Evolutionary conservation across 1,139 yeast species (phyloP), one percentile per base, ranked within the genome.

Genomic region (Hanseniaspora sp.): DNA sequence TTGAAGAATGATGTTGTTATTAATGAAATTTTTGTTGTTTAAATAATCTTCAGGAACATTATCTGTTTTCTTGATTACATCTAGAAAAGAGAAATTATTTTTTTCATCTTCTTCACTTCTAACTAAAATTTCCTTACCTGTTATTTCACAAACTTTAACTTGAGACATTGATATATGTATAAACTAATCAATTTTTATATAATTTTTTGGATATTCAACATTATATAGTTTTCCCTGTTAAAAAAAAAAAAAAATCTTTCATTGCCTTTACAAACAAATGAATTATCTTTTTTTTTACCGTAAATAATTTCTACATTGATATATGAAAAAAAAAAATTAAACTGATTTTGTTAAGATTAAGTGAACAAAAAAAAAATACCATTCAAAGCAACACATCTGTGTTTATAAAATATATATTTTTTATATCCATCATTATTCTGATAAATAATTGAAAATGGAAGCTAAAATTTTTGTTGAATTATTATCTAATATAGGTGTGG

Each of bases 51-150:
- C 35, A 5, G 69, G 67, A 3, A 66, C 54, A n/a, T 54, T 52
- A 52, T 67, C 70, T 9, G 66, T 66, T 15, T 61, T 56, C 17
- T 63, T 60, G 1, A 66, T 57, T 3, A 65, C 55, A 2, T 60
- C 58, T 29, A 65, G 35, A 35, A 60, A 66, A 1, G 67, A 60
- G 42, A 63, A 65, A 1, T 54, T 52, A 2, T 42, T 51, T 11
- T 45, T 30, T 1, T 58, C 60, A 56, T 65, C 68, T 29, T 58
- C 57, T n/a, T 53, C 49, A 1, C 64, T 61, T 51, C 68, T 64
- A 1, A 58, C 57, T 13, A 67, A 48, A 7, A 45, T 46, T 55
- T 66, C 62, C 35, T 53, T 55, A 1, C 61, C 60, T 29, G 55
- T 42, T 28, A 54, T 34, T n/a, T 38, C 35, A 0, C 55, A 57